These are phyloP conservation scores for Boletus edulis DNA, from an alignment of 768 basidiomycete genomes.

Conservation along the genomic window DNA sequence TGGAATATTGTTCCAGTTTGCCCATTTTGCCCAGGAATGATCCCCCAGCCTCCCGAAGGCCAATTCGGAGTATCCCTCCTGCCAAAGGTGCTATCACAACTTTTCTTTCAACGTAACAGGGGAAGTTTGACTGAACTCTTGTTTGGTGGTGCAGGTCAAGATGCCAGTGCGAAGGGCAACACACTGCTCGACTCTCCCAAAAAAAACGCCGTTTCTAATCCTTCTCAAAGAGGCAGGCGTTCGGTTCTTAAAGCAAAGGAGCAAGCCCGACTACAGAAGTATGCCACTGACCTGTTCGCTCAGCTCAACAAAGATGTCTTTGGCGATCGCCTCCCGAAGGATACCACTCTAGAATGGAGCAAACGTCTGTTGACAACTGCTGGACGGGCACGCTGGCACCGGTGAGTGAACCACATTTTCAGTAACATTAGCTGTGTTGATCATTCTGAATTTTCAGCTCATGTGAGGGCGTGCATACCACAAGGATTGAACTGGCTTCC, in stretches of 20 bases:
- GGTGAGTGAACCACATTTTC: conserved; percentile 35
- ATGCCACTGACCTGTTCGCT: conserved; percentile 57
- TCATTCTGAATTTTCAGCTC: conserved; percentile 36
- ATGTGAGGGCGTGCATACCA: conserved; percentile 54
- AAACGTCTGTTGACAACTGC: conserved; percentile 65
- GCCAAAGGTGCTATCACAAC: not conserved
- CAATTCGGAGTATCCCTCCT: conserved; percentile 29
- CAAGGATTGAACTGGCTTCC: conserved; percentile 73
- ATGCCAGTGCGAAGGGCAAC: conserved; percentile 1
- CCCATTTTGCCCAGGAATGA: conserved; percentile 38
- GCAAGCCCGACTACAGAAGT: conserved; percentile 43
- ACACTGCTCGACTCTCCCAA: conserved; percentile 10
- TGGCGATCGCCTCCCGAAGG: conserved; percentile 46
- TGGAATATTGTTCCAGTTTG: not conserved
- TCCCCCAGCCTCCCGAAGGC: conserved; percentile 47
- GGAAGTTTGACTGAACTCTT: not conserved
- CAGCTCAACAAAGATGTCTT: conserved; percentile 63
- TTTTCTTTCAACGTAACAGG: not conserved
- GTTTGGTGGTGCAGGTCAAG: conserved; percentile 4
- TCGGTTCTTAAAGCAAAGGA: conserved; percentile 39
- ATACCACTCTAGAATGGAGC: conserved; percentile 65
- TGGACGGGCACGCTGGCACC: conserved; percentile 64
- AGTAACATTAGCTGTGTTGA: not conserved
- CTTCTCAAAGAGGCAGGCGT: conserved; percentile 18
- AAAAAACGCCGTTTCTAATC: conserved; percentile 1